Conservation (phyloP, 257 asterid species). For the Solanum chiquidenum region DNA sequence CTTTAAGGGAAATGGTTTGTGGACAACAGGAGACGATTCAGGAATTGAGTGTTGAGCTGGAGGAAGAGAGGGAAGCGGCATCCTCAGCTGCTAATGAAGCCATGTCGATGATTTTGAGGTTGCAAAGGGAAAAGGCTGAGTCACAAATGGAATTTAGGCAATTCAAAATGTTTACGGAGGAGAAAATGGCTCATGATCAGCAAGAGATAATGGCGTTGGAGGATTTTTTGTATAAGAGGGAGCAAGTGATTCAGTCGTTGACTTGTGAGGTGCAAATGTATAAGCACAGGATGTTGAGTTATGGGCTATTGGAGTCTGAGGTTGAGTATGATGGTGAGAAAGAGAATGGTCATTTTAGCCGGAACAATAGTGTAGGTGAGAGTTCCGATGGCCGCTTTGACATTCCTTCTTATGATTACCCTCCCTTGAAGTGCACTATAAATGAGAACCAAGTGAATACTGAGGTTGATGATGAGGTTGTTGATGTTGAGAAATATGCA, state of each 20-base stretch:
- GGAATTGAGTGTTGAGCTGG: slow-evolving; percentile 67
- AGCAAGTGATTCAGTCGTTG: slow-evolving; percentile 63
- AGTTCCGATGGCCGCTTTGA: slow-evolving; percentile 34
- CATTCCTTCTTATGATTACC: slow-evolving; percentile 48
- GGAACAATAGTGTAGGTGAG: slow-evolving; percentile 34
- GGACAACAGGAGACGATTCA: slow-evolving; percentile 67
- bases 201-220: slow-evolving; percentile 61
- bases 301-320: slow-evolving; percentile 65
- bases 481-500: slow-evolving; percentile 67
- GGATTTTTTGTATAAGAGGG: slow-evolving; percentile 87
- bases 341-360: slow-evolving; percentile 14
- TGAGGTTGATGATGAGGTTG: slow-evolving; percentile 41
- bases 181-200: slow-evolving; percentile 88
- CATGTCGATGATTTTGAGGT: slow-evolving; percentile 89
- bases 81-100: slow-evolving; percentile 96
- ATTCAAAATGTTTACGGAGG: slow-evolving; percentile 81
- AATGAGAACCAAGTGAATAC: slow-evolving; percentile 32
- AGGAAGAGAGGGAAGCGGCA: slow-evolving; percentile 92
- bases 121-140: slow-evolving; percentile 93
- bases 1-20: slow-evolving; percentile 67
- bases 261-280: slow-evolving; percentile 67
- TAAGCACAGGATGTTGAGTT: slow-evolving; percentile 83
- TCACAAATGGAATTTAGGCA: slow-evolving; percentile 87
- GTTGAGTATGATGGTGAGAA: slow-evolving; percentile 50
- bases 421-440: slow-evolving; percentile 68